Evolutionary conservation across 192 early-diverging fungal genomes (phyloP).

Genomic region (Coemansia sp.): DNA sequence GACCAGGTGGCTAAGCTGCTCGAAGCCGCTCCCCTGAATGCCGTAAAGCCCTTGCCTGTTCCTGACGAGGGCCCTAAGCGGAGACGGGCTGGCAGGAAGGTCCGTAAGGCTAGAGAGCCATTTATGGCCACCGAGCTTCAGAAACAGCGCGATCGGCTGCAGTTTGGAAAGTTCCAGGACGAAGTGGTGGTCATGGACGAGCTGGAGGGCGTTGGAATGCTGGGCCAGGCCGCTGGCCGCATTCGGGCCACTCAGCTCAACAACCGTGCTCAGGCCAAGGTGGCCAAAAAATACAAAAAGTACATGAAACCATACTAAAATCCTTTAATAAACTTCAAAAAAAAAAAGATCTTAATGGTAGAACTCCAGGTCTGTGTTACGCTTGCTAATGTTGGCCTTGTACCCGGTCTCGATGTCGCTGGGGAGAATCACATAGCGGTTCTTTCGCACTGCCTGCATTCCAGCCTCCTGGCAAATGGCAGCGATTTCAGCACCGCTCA

Average conservation of each 20-base stretch:
- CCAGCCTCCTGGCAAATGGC: conserved; percentile 98
- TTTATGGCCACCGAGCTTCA: conserved; percentile 83
- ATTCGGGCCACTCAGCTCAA: conserved; percentile 71
- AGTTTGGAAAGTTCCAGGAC: conserved; percentile 88
- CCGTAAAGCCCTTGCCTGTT: conserved; percentile 84
- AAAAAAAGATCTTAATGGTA: conserved; percentile 68
- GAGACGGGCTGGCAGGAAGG: conserved; percentile 85
- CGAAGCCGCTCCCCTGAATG: conserved; percentile 82
- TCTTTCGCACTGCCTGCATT: conserved; percentile 97
- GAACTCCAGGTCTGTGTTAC: conserved; percentile 93
- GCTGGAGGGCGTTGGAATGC: conserved; percentile 84
- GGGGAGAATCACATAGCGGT: conserved; percentile 91
- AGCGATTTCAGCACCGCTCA: conserved; percentile 95
- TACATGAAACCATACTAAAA: conserved; percentile 40
- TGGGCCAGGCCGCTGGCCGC: conserved; percentile 74
- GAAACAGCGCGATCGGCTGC: conserved; percentile 86
- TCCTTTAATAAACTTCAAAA: background rate
- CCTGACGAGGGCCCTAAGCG: conserved; percentile 91
- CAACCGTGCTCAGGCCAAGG: conserved; percentile 66
- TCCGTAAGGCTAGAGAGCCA: conserved; percentile 77
- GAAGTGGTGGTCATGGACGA: conserved; percentile 82
- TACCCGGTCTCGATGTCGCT: conserved; percentile 98
- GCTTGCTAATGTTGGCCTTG: conserved; percentile 93
- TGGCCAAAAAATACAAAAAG: conserved; percentile 58
- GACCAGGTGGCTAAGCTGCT: conserved; percentile 81